phyloP scores from a whole-genome alignment of 345 rosid species.

The Dovyalis caffra region DNA sequence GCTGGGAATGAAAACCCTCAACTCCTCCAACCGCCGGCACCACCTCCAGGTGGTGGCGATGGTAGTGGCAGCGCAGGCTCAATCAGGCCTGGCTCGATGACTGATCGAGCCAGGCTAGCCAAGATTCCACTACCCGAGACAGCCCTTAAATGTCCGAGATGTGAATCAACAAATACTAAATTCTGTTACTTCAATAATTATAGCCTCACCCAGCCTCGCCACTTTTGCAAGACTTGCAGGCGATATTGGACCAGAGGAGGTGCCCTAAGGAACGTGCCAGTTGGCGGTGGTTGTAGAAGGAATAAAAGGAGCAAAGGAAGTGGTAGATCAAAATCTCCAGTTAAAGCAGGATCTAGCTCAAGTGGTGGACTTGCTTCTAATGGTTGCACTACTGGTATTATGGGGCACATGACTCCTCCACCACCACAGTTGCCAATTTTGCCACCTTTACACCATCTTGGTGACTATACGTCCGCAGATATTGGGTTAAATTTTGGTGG shows the following conservation, averaged over 20 bases:
- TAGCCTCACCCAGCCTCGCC: conserved; percentile 75
- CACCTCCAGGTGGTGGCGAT: conserved; percentile 24
- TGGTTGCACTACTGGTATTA: conserved; percentile 27
- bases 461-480: conserved; percentile 26
- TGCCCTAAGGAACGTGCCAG: conserved; percentile 71
- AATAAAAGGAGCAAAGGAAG: conserved; percentile 55
- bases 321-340: conserved; percentile 53
- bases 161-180: conserved; percentile 67
- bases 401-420: conserved; percentile 26
- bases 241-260: conserved; percentile 83
- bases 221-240: conserved; percentile 73
- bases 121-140: conserved; percentile 58
- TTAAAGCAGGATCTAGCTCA: conserved; percentile 25
- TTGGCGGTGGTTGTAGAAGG: conserved; percentile 67
- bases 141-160: conserved; percentile 63
- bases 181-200: conserved; percentile 79
- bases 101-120: conserved; percentile 54
- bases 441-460: conserved; percentile 43
- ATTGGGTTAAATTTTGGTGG: conserved; percentile 39
- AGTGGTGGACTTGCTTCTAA: conserved; percentile 32
- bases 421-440: conserved; percentile 36
- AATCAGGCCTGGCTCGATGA: conserved; percentile 48
- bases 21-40: conserved; percentile 38
- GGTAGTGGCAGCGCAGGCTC: conserved; percentile 27
- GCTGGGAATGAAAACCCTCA: conserved; percentile 20